Conservation (phyloP, 1,284 basidiomycete species). For the Inonotus obliquus region DNA sequence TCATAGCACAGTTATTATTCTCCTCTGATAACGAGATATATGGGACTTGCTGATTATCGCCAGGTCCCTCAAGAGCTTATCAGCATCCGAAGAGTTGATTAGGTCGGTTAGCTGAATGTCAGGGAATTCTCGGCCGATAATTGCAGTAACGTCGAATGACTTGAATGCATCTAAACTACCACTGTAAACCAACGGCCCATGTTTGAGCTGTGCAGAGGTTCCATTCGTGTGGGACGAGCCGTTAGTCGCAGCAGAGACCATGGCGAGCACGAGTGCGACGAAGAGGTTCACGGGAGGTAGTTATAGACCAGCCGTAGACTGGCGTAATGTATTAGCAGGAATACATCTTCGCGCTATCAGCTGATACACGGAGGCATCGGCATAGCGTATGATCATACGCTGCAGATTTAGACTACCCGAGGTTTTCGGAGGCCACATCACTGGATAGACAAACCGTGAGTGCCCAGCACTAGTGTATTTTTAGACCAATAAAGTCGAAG, state of each 20-base stretch:
- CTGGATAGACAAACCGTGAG: not conserved
- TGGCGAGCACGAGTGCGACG: not conserved
- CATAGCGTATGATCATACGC: not conserved
- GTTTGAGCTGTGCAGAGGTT: not conserved
- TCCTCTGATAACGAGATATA: not conserved
- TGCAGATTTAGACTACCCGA: not conserved
- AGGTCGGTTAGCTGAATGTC: slow-evolving; percentile 17
- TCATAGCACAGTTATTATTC: not conserved
- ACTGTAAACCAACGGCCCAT: slow-evolving; percentile 13
- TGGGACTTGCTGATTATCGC: slow-evolving; percentile 10
- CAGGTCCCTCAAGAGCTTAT: slow-evolving; percentile 15
- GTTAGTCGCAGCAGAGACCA: not conserved
- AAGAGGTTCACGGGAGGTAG: not conserved
- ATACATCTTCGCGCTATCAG: not conserved
- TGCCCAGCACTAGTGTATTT: not conserved
- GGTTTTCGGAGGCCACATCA: not conserved
- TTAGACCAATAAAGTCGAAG: not conserved
- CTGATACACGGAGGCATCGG: not conserved
- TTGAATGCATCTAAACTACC: slow-evolving; percentile 18
- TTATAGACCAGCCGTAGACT: not conserved
- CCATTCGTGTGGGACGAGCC: slow-evolving; percentile 4
- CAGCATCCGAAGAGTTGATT: slow-evolving; percentile 11
- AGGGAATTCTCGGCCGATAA: slow-evolving; percentile 18
- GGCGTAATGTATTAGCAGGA: slow-evolving; percentile 1
- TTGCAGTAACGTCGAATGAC: slow-evolving; percentile 15